phyloP scores from a whole-genome alignment of 1,284 basidiomycete genomes.

The Cryptococcus maquisensis region DNA sequence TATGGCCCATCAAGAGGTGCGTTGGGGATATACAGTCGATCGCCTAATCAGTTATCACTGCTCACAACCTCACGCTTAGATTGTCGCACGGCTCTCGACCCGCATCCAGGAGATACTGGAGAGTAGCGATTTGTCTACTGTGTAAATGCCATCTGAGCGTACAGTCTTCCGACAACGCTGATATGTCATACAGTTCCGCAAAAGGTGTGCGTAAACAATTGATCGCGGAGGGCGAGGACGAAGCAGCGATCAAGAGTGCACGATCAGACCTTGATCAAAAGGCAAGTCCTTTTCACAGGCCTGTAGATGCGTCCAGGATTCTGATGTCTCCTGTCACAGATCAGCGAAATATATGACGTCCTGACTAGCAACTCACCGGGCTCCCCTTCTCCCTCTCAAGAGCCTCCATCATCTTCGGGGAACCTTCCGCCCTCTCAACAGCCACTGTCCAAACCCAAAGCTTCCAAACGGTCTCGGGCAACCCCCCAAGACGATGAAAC shows the following conservation, averaged over 20 bases:
- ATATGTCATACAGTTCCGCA: constrained; percentile 32
- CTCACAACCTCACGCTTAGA: constrained; percentile 11
- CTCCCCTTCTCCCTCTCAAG: constrained; percentile 17
- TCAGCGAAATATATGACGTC: constrained; percentile 37
- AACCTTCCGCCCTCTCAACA: constrained; percentile 25
- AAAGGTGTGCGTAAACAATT: constrained; percentile 46
- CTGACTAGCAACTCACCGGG: constrained; percentile 15
- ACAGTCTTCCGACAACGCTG: background rate
- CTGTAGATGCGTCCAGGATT: background rate
- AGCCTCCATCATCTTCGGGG: constrained; percentile 11
- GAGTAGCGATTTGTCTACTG: constrained; percentile 31
- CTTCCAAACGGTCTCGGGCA: background rate
- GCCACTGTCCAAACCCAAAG: constrained; percentile 4
- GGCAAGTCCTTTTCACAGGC: constrained; percentile 20
- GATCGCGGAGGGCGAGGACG: constrained; percentile 36
- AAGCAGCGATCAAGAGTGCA: constrained; percentile 36
- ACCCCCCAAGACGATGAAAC: constrained; percentile 15
- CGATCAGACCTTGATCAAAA: constrained; percentile 40
- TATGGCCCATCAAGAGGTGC: too few relatives aligned
- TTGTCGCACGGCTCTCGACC: constrained; percentile 24
- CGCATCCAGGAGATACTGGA: constrained; percentile 32
- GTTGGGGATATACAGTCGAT: too few relatives aligned
- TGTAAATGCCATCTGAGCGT: constrained; percentile 21
- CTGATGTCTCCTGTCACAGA: constrained; percentile 16
- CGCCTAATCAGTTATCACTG: too few relatives aligned